Percentiles rank a stretch among this genome's conserved stretches.
phyloP scores from a whole-genome alignment of 2,329 filamentous ascomycete species.

The Aspergillus sp. region DNA sequence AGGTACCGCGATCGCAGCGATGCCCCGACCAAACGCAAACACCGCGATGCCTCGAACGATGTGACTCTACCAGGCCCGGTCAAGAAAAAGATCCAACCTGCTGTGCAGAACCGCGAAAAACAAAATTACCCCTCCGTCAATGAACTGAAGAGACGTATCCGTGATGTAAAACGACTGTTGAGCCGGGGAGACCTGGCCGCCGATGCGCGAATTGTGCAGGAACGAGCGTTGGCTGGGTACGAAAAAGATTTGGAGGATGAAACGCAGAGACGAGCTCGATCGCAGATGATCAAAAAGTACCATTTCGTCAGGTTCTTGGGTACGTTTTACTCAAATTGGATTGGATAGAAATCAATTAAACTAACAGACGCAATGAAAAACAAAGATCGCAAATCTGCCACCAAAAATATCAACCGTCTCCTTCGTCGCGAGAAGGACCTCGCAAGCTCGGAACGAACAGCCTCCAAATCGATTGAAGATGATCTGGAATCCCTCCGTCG shows the following conservation, averaged over 20 bases:
- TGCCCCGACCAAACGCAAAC: constrained; percentile 25
- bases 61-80: constrained; percentile 7
- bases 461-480: constrained; percentile 6
- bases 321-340: constrained; percentile 11
- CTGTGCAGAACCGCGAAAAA: constrained; percentile 13
- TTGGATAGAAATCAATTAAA: background rate
- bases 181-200: constrained; percentile 44
- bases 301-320: constrained; percentile 60
- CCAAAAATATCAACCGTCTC: constrained; percentile 30
- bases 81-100: constrained; percentile 21
- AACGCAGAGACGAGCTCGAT: constrained; percentile 42
- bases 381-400: constrained; percentile 36
- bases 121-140: constrained; percentile 34
- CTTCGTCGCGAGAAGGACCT: constrained; percentile 33
- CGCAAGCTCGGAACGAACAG: constrained; percentile 20
- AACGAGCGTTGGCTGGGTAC: constrained; percentile 50
- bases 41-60: constrained; percentile 20
- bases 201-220: constrained; percentile 49
- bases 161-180: constrained; percentile 48
- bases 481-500: constrained; percentile 18
- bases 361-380: background rate
- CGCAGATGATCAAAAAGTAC: constrained; percentile 52
- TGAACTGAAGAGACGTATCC: constrained; percentile 49
- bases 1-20: constrained; percentile 14
- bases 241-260: constrained; percentile 48